Conservation (phyloP, 1,284 basidiomycete genomes). For the Cerioporus squamosus region DNA sequence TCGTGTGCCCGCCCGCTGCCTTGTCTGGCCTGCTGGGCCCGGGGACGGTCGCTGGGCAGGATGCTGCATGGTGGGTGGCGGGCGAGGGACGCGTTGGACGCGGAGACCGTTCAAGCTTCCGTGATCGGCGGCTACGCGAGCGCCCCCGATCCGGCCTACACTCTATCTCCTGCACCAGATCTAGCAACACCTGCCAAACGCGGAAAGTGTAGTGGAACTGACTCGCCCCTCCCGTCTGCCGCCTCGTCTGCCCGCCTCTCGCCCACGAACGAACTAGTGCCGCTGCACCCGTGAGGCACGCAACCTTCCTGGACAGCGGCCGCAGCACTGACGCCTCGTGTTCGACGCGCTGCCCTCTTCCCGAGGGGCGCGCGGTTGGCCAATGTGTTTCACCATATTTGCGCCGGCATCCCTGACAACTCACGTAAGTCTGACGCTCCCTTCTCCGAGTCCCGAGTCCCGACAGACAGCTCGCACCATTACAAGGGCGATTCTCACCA, state of each 20-base stretch:
- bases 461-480: too few relatives aligned
- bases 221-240: background rate
- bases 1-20: background rate
- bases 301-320: too few relatives aligned
- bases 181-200: slow-evolving; percentile 16
- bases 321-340: background rate
- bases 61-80: background rate
- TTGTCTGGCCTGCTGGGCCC: too few relatives aligned
- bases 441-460: too few relatives aligned
- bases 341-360: background rate
- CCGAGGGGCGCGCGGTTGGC: background rate
- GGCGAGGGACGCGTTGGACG: background rate
- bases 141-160: slow-evolving; percentile 14
- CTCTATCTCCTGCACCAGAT: slow-evolving; percentile 21
- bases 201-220: slow-evolving; percentile 10
- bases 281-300: too few relatives aligned
- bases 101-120: background rate
- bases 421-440: background rate
- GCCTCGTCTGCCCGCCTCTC: background rate
- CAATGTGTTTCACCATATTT: background rate
- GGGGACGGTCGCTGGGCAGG: too few relatives aligned
- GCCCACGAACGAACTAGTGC: too few relatives aligned
- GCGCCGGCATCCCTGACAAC: background rate
- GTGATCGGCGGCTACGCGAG: slow-evolving; percentile 9
- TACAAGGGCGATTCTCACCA: too few relatives aligned